Base-by-base conservation (phyloP, 2,329 filamentous ascomycete genomes). In the Alternaria longipes region DNA sequence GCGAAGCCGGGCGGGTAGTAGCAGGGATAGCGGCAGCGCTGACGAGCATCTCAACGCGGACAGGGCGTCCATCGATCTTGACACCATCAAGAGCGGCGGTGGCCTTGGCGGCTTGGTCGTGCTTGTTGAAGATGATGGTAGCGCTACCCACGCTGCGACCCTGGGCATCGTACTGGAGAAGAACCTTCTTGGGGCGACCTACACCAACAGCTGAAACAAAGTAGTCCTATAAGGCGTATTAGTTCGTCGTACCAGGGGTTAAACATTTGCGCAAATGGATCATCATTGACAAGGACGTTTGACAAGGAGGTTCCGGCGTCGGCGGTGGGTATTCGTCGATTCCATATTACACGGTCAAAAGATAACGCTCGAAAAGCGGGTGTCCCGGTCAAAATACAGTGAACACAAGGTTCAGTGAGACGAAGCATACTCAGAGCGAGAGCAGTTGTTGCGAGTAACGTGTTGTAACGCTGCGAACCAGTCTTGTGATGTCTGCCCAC, bases 1-100 rank as follows among this genome's bases (percentile, higher is more conserved):
- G 87, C 26, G 70, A 71, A 16, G 89, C 85, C 85, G 89, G 89
- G n/a, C 91, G 88, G 45, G 88, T 81, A 40, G 92, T 85, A 65
- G 88, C 85, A 36, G 91, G 88, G 47, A 90, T 89, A 68, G 88
- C 87, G 46, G 89, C 88, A 50, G 91, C 91, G 75, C 92, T 91
- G 64, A 97, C 87, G 57, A 99, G 88, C 65, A 99, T 90, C 81
- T 98, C 94, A 73, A 99, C 93, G 90, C 94, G 97, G 84, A 99
- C 94, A 26, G 93, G 91, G 69, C 89, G 89, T 75, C 90, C 90
- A 81, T 99, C 95, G 62, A 99, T 93, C 56, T 95, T 88, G 61
- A 97, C 87, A 64, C 93, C 93, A 74, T 99, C 96, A 71, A 97
- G 85, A 66, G 90, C 88, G 74, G 90, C 86, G 72, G 93, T 91